These are phyloP conservation scores for Plasmodium yoelii DNA, from an alignment of 169 alveolate species.

Conservation along the genomic window DNA sequence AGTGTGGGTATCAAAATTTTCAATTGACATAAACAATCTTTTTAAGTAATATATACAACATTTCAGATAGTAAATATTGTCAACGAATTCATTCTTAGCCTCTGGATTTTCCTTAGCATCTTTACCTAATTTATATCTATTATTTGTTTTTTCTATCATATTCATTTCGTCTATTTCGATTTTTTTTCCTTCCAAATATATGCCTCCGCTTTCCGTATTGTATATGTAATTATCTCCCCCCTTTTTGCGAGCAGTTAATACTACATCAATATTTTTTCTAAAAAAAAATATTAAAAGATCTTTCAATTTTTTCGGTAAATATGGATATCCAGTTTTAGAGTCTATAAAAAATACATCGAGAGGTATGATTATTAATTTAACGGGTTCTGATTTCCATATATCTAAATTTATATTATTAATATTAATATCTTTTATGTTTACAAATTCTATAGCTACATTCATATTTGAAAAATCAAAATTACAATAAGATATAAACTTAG, in stretches of 20 bases:
- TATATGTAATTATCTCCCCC: background rate
- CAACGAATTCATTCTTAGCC: background rate
- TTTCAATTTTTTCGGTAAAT: constrained; percentile 59
- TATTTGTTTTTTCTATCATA: background rate
- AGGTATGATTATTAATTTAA: constrained; percentile 73
- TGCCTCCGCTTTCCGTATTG: no score
- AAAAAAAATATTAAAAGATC: constrained; percentile 62
- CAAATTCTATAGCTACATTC: constrained; percentile 51
- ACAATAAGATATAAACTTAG: constrained; percentile 54
- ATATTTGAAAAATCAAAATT: constrained; percentile 36
- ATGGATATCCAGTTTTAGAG: constrained; percentile 60
- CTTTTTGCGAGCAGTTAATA: constrained; percentile 6
- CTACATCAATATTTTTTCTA: constrained; percentile 67
- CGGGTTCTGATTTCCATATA: constrained; percentile 75
- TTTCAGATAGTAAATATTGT: constrained; percentile 12
- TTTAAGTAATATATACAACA: constrained; percentile 70
- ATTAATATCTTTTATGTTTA: constrained; percentile 33
- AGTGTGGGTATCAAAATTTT: constrained; percentile 60
- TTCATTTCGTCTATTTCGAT: background rate
- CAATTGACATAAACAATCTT: constrained; percentile 68
- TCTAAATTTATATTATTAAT: constrained; percentile 42
- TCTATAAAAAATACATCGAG: constrained; percentile 41
- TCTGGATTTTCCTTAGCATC: background rate
- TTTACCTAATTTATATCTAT: background rate
- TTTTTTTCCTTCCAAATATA: background rate